Base-by-base conservation (phyloP, 768 basidiomycete species). In the Cubamyces lactineus region DNA sequence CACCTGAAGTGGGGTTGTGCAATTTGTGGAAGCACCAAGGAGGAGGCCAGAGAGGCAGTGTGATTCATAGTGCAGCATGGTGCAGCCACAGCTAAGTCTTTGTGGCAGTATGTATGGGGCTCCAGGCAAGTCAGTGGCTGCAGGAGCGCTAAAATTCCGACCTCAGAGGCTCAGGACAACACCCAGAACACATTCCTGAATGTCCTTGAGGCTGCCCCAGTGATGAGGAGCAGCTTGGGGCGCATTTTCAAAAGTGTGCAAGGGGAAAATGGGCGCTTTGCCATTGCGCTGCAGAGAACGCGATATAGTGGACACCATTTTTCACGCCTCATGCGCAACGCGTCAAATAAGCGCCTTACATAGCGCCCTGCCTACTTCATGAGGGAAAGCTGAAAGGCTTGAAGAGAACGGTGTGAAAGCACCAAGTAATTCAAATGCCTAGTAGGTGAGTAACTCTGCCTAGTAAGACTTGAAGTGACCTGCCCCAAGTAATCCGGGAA, bases 271-370 rank as follows among this genome's bases (percentile, higher is more conserved):
- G 28, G 28, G 28, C 28, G 28, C 28, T 28, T 28, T 28, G 3
- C 28, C 4, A 28, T 28, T 28, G 53, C 55, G 53, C 60, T 56
- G 42, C 41, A 55, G 21, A 64, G 61, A 62, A 67, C 67, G 70
- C 66, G 67, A 73, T 70, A 66, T 73, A 61, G 72, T 73, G 72
- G 72, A 73, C 69, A 68, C 64, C 63, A 48, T 51, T 61, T 68
- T 67, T 72, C 71, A 73, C 69, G 62, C 67, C 65, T 73, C 59
- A 59, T 63, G 63, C 61, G 66, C 58, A 40, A 57, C 61, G 19
- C 45, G 69, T 66, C 69, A 66, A 66, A 67, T 67, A 65, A n/a
- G 60, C 62, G 66, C 74, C 55, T 70, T 66, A 69, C 66, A 70
- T 47, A 54, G 47, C 50, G 42, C 58, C 51, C 67, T 73, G 70